These are phyloP conservation scores for Russula dissimulans DNA, from an alignment of 768 basidiomycete genomes.

Conservation along the genomic window DNA sequence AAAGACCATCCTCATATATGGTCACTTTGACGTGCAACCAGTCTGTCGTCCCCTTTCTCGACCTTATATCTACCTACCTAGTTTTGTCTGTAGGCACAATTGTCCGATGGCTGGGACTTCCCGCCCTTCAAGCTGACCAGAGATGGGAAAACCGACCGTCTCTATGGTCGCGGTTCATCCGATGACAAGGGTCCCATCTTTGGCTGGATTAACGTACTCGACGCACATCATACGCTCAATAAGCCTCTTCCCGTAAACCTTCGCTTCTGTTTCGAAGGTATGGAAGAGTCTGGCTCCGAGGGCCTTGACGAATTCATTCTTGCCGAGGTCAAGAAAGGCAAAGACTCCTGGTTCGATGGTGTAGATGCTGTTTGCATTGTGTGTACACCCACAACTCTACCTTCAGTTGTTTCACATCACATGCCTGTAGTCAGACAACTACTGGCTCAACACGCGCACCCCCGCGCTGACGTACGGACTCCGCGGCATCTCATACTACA, in stretches of 20 bases:
- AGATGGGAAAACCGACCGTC: constrained; percentile 42
- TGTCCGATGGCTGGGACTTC: constrained; percentile 77
- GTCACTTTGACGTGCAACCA: constrained; percentile 94
- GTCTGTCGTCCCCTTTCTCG: constrained; percentile 32
- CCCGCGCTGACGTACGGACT: constrained; percentile 82
- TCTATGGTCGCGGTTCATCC: constrained; percentile 80
- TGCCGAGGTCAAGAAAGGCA: constrained; percentile 57
- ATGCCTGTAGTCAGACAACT: constrained; percentile 71
- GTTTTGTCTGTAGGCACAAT: constrained; percentile 27
- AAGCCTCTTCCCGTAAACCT: constrained; percentile 81
- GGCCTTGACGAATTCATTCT: constrained; percentile 83
- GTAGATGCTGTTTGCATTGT: constrained; percentile 91
- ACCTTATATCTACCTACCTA: background rate
- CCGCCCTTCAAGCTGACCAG: constrained; percentile 71
- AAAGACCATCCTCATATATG: constrained; percentile 91
- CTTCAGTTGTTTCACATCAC: background rate
- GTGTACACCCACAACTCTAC: constrained; percentile 21
- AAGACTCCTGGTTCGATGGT: constrained; percentile 69
- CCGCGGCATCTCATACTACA: constrained; percentile 83
- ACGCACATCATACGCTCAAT: constrained; percentile 64
- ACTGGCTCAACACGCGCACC: constrained; percentile 82
- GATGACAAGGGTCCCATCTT: constrained; percentile 90
- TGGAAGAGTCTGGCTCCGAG: constrained; percentile 93
- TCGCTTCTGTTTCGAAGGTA: constrained; percentile 89
- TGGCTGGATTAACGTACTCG: constrained; percentile 84